Percentiles rank a stretch among this genome's conserved stretches.
These are phyloP conservation scores for Gossypium rotundifolium DNA, from an alignment of 345 rosid species.

Conservation along the genomic window DNA sequence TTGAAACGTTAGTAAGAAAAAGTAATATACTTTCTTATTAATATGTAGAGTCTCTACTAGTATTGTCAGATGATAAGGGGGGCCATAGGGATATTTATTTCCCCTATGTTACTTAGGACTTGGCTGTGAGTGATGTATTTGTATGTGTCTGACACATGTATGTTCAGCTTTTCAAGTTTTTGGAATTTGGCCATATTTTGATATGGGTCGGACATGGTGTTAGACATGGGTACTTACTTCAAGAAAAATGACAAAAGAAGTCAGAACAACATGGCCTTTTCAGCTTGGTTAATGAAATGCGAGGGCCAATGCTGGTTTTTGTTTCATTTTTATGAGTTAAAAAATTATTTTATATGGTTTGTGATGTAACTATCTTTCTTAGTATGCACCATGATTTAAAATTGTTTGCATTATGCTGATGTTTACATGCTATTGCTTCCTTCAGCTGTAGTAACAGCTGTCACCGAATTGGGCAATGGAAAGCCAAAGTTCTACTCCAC, in stretches of 20 bases:
- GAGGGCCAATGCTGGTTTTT: neutral
- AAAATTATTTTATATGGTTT: neutral
- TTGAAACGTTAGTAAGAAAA: neutral
- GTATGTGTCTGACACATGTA: neutral
- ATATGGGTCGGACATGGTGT: neutral
- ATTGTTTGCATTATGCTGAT: neutral
- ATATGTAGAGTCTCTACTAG: neutral
- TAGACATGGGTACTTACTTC: neutral
- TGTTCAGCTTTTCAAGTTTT: neutral
- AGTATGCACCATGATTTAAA: neutral
- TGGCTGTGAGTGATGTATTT: neutral
- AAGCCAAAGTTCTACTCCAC: conserved; percentile 94
- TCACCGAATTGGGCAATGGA: conserved; percentile 82
- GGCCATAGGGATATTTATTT: neutral
- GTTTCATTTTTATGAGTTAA: neutral
- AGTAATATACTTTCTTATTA: neutral
- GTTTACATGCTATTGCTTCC: conserved; percentile 18
- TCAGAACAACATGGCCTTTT: neutral
- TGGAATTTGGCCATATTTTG: neutral
- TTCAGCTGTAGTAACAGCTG: conserved; percentile 94
- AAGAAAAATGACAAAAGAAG: neutral
- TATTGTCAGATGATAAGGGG: neutral
- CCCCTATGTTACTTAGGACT: neutral
- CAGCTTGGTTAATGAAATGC: neutral
- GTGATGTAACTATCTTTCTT: neutral